Conservation (phyloP, 2,329 filamentous ascomycete genomes). For the Neopestalotiopsis sp. region DNA sequence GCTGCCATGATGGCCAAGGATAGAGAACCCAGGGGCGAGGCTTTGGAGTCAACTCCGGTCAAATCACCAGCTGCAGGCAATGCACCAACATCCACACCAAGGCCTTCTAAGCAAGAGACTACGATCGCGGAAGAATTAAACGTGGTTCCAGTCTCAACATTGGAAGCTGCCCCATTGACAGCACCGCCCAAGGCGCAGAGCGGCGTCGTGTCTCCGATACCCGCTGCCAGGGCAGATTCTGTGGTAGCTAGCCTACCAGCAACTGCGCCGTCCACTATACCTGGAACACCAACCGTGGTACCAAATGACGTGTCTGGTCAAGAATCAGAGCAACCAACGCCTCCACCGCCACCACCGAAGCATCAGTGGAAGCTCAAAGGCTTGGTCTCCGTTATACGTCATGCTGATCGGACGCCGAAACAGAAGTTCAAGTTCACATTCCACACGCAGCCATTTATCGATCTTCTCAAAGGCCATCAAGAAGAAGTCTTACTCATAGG, state of each 20-base stretch:
- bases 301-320: conserved; percentile 32
- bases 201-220: conserved; percentile 39
- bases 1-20: conserved; percentile 41
- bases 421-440: conserved; percentile 99
- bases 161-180: conserved; percentile 29
- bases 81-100: conserved; percentile 23
- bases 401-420: conserved; percentile 96
- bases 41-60: conserved; percentile 24
- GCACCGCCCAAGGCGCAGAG: conserved; percentile 40
- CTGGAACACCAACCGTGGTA: conserved; percentile 41
- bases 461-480: conserved; percentile 91
- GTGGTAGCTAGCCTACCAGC: conserved; percentile 39
- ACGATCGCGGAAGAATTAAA: conserved; percentile 28
- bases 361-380: conserved; percentile 98
- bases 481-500: conserved; percentile 95
- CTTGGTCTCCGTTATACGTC: conserved; percentile 93
- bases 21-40: conserved; percentile 38
- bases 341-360: conserved; percentile 75
- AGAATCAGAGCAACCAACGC: conserved; percentile 48
- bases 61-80: conserved; percentile 23
- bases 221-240: conserved; percentile 35
- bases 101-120: conserved; percentile 18
- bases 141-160: conserved; percentile 25
- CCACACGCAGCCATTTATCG: conserved; percentile 94
- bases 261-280: conserved; percentile 42